Base-by-base conservation (phyloP, 1,284 basidiomycete species). In the Heterobasidion occidentale region DNA sequence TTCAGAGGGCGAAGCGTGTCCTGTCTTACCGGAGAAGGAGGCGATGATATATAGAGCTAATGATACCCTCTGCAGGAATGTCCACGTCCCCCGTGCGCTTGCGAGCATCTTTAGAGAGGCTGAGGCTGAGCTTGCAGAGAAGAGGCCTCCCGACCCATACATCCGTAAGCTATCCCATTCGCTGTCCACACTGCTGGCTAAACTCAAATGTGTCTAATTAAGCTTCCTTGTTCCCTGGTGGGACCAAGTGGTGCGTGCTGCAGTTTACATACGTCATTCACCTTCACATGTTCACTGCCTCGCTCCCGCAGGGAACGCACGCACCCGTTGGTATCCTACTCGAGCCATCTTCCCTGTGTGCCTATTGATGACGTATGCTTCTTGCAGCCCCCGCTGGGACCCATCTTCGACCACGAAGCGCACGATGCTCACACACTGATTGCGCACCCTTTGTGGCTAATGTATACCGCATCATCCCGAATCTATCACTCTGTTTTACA, bases 141-240 rank as follows among this genome's bases (percentile, higher is more conserved):
- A 74, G 64, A 76, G 76, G 61, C 94, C 97, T 70, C 94, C 94
- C 11, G 94, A 97, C 72, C 94, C 94, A 52, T 94, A 94, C 73
- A 88, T 89, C 71, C 75, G 94, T 97, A 72, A 34, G 20, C 45
- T 36, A 20, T 38, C 20, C 36, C 68, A 74, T 73, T 36, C 8
- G 15, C 36, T 27, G 44, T 49, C 17, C 45, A 35, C 11, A n/a
- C 38, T 36, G n/a, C 60, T 20, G 60, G 27, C 9, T 20, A 17
- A 11, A 20, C 11, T 9, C 19, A 11, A 48, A 17, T 4, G 8
- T 48, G 11, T 33, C 11, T 20, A 11, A 27, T 9, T 48, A 11
- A 95, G 92, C 85, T 59, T 79, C 91, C 49, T 67, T 78, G 51
- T 88, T 84, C 68, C 90, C 91, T 53, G 91, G 87, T 61, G 92